These are phyloP conservation scores for Scenedesmus sp. DNA, from an alignment of 163 green algal genomes.

Conservation along the genomic window DNA sequence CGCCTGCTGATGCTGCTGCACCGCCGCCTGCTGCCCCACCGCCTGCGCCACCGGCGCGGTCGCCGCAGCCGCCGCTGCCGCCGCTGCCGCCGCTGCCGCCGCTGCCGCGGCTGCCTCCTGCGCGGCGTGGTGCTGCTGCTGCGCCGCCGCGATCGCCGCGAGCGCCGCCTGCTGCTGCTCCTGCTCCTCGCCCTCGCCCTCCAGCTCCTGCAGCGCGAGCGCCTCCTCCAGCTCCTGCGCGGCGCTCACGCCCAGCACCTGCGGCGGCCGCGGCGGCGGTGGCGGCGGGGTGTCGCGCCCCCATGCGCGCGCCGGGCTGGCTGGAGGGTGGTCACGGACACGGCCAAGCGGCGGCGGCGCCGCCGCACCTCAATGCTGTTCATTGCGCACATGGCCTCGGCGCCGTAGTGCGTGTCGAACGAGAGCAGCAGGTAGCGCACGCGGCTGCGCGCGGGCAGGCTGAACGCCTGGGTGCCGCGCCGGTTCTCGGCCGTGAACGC, in stretches of 20 bases:
- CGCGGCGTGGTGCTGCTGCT: not conserved
- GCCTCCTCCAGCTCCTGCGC: conserved; percentile 84
- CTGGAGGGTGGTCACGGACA: too few relatives aligned
- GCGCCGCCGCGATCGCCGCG: not conserved
- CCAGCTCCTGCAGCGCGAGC: conserved; percentile 56
- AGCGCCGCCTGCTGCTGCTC: conserved; percentile 4
- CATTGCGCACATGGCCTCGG: conserved; percentile 86
- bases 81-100: not conserved
- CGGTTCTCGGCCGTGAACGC: conserved; percentile 77
- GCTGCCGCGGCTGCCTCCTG: not conserved
- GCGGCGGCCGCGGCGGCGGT: too few relatives aligned
- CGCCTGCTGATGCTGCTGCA: too few relatives aligned
- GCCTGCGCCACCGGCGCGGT: not conserved
- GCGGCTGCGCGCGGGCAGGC: conserved; percentile 56
- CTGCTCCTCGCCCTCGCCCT: conserved; percentile 16
- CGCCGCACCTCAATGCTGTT: conserved; percentile 78
- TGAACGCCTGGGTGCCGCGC: conserved; percentile 73
- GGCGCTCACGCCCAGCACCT: conserved; percentile 65
- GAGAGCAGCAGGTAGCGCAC: conserved; percentile 72
- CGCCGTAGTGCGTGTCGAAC: conserved; percentile 76
- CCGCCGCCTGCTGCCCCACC: too few relatives aligned
- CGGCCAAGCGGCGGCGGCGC: too few relatives aligned
- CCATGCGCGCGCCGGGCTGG: too few relatives aligned
- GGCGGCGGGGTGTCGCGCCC: too few relatives aligned
- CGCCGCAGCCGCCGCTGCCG: not conserved